Evolutionary conservation across 768 basidiomycete species (phyloP), one percentile per base, ranked within the genome.

Genomic region (Tylopilus vinaceipallidus): DNA sequence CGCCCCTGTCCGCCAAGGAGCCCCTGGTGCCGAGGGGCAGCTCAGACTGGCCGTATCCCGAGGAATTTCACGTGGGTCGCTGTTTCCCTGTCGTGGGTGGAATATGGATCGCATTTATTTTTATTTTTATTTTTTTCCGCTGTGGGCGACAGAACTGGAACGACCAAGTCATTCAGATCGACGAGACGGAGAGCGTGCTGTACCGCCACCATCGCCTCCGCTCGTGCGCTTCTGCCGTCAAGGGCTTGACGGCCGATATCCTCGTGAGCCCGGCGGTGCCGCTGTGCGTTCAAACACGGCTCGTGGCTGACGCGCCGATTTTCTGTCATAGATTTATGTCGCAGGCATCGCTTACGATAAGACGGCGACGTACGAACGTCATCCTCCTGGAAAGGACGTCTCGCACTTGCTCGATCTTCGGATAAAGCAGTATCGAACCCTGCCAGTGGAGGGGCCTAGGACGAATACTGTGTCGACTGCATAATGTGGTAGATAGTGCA

Each of bases 171-270:
- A 64, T 74, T 9, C 51, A 65, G 30, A 64, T 79, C 2, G 61
- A 72, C 2, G 75, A 79, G 68, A 66, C 84, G 9, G 76, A 73
- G 29, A 71, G 75, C 32, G 73, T 75, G 9, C 56, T 69, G 0
- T 94, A 93, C 57, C 80, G 93, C 16, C 84, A 91, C 81, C 90
- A 95, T 62, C 83, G 92, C 8, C 86, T 95, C 59, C 79, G 89
- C 30, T 84, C 86, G 3, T 75, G 75, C 0, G 85, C 85, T 1
- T 91, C 91, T 16, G 83, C 91, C 0, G 77, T 95, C 49, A 91
- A 91, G 64, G 92, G 92, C 1, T 66, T 95, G 3, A 94, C 91
- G 1, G 75, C 88, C 2, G 87, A 91, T 55, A 88, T 95, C 13
- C 70, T 95, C 44, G 90, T 91, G 55, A 51, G 84, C n/a, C 8